These are phyloP conservation scores for Fusarium sp. DNA, from an alignment of 2,329 filamentous ascomycete species.

Conservation along the genomic window DNA sequence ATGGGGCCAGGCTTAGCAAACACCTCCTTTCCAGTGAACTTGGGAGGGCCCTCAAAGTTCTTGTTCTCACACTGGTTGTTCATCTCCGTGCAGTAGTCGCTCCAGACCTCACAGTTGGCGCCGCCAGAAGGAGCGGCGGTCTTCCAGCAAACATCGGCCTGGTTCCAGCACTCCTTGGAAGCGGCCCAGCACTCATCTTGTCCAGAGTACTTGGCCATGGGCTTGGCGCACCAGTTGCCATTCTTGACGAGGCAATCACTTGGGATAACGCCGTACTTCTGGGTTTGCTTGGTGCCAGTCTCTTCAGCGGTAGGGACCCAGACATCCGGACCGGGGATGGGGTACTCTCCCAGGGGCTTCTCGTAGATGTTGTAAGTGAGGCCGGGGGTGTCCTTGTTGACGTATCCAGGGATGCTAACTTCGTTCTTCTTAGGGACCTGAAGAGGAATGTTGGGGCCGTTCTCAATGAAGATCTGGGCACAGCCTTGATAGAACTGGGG, in stretches of 20 bases:
- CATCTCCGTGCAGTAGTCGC: slow-evolving; percentile 68
- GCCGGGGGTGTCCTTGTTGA: slow-evolving; percentile 64
- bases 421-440: slow-evolving; percentile 60
- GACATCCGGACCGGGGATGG: slow-evolving; percentile 67
- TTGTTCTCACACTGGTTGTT: slow-evolving; percentile 56
- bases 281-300: slow-evolving; percentile 32
- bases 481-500: slow-evolving; percentile 82
- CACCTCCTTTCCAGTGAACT: slow-evolving; percentile 51
- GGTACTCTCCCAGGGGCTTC: slow-evolving; percentile 57
- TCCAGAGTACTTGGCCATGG: slow-evolving; percentile 67
- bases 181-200: slow-evolving; percentile 71
- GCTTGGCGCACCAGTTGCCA: slow-evolving; percentile 77
- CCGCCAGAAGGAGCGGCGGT: slow-evolving; percentile 69
- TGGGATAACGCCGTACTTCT: slow-evolving; percentile 64
- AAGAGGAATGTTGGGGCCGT: slow-evolving; percentile 57
- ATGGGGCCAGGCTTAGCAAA: slow-evolving; percentile 49
- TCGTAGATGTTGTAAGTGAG: slow-evolving; percentile 75
- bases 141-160: slow-evolving; percentile 70
- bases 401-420: slow-evolving; percentile 75
- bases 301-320: slow-evolving; percentile 55
- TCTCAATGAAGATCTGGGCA: slow-evolving; percentile 74
- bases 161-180: slow-evolving; percentile 67
- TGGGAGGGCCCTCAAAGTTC: slow-evolving; percentile 61
- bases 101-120: slow-evolving; percentile 71
- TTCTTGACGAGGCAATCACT: slow-evolving; percentile 71